Evolutionary conservation across 345 rosid species (phyloP), one percentile per base, ranked within the genome.

Genomic region (Salix udensis): DNA sequence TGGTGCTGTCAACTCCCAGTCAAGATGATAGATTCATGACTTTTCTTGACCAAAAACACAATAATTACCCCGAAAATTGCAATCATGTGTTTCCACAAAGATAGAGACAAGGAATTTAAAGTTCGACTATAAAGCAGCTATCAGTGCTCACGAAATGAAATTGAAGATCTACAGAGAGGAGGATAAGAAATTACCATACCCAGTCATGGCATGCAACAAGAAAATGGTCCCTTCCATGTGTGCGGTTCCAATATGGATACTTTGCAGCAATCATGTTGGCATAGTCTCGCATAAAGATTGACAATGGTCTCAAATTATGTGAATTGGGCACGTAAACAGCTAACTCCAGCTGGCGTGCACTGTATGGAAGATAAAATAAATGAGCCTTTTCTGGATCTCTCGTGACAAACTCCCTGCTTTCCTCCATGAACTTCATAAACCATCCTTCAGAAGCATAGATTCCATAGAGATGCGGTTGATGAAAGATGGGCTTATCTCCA

Each of bases 191-290:
- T 65, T 23, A 80, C 26, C 78, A 31, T 91, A 92, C 98, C 98
- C 98, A 94, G 77, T 94, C 98, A 80, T 94, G 98, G 87, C 98
- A 94, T 73, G 98, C 98, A 74, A 90, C 98, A 53, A 94, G 84
- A 85, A 94, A 94, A 62, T 94, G 98, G 84, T 93, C 98, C 36
- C 88, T 84, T 50, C 97, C 98, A 62, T 83, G 98, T 1, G 97
- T 88, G 61, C 95, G 93, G 72, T 92, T 94, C 97, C 98, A 93
- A 34, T 89, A 93, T 0, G 97, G 97, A 80, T 94, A 91, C 78
- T 94, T 94, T 64, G 81, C 78, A 74, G 97, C 89, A 75, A 94
- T 82, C 89, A 81, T 82, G 79, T 86, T 86, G 44, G 86, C 90
- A 70, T 90, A 88, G 74, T 92, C 90, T 82, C 88, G 85, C 68